Base-by-base conservation (phyloP, 139 green algal species). In the Mesotaenium endlicherianum region DNA sequence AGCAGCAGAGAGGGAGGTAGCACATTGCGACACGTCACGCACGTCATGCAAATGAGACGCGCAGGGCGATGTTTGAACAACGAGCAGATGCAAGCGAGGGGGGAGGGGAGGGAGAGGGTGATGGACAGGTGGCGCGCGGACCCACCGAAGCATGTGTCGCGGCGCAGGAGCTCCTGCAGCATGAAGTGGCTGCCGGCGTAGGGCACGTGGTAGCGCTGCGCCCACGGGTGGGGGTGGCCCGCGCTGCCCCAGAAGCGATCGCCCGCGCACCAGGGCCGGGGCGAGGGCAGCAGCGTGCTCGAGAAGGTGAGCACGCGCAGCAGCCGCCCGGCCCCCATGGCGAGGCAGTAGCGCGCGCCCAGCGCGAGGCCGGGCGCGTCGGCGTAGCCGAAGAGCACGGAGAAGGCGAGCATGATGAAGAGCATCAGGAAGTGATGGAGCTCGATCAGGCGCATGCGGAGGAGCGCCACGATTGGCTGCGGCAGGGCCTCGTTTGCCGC, bases 351-450 rank as follows among this genome's bases (percentile, higher is more conserved):
- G 40, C 72, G 81, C 2, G 81, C 47, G 45, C 39, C 81, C 4
- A 87, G 55, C 0, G 41, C 72, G 43, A 87, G 26, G 1, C 81
- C 81, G 2, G 81, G 55, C 2, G 72, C 14, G 4, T 20, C 75
- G 16, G 77, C 31, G 55, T 70, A 70, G 50, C 40, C 26, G n/a
- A 84, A 87, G 26, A 87, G 71, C 2, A 85, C 72, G 57, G 81
- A 87, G 75, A 87, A 87, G 44, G 30, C 72, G 39, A 87, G 81
- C 70, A 87, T 85, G 34, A 87, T 41, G 67, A 87, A 87, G 45
- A 87, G 81, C 81, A 85, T 85, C 40, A 87, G 59, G 39, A 77
- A 87, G 44, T 87, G 75, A 53, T 85, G 81, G 26, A 87, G 45
- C n/a, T 67, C 81, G n/a, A 87, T 43, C 39, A 87, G 55, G 40